Evolutionary conservation across 768 basidiomycete species (phyloP), one percentile per base, ranked within the genome.

Genomic region (Paxillus ammoniavirescens): DNA sequence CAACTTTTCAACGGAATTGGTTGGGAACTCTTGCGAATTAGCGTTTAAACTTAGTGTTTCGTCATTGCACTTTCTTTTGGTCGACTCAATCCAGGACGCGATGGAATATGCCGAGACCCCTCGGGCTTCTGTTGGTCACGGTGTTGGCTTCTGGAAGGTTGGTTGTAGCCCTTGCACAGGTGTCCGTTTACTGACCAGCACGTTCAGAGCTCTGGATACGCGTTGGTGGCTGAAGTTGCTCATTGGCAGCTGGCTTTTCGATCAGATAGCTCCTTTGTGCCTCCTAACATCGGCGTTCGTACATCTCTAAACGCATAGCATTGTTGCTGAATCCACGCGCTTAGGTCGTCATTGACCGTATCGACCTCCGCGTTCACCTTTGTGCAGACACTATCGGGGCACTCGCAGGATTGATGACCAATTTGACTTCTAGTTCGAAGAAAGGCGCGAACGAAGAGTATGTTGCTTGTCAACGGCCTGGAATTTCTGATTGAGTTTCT

Each of bases 301-400:
- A 13, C n/a, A 46, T 52, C n/a, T 35, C 49, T 21, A 28, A 12
- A 12, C 37, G 26, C 17, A 5, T 37, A 23, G 13, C 42, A 51
- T 35, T 33, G 17, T 41, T 26, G 42, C 33, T 51, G 48, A 57
- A 54, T 44, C 43, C 36, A 31, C 46, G 23, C 37, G 17, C 43
- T 40, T 49, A 91, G 91, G 69, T 89, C 21, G 60, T 71, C n/a
- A 65, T 89, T 23, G 75, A 83, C 48, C 76, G 72, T 13, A 70
- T 83, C 35, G 72, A 71, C 15, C 66, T 92, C 5, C 77, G 77
- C 38, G 59, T 91, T 42, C 86, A 88, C 64, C 74, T 91, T 23
- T 91, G 89, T 63, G 91, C 92, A 10, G 91, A 93, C 66, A 89
- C 90, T 1, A 69, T 87, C 50, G 69, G 75, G 7, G 80, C 82